A percentile compares a stretch with the other conserved stretches of the same genome.
Conservation (phyloP, 2,329 filamentous ascomycete species). For the Fusarium sp. region DNA sequence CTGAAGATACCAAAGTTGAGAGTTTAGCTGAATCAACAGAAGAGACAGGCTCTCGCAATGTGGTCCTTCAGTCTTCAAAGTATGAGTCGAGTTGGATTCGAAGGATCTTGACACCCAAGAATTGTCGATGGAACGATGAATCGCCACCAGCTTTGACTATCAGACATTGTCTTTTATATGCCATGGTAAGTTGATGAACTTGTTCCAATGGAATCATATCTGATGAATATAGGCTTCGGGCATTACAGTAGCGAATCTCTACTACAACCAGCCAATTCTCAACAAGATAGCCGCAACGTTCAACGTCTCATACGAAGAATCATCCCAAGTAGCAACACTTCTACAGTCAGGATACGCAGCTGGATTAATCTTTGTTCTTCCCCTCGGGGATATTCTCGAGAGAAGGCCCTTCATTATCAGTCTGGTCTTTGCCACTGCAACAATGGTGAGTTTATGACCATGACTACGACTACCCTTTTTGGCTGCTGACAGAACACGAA, state of each 20-base stretch:
- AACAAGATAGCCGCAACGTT: slow-evolving; percentile 80
- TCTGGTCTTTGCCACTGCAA: slow-evolving; percentile 75
- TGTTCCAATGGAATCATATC: accelerated
- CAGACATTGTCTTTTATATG: slow-evolving; percentile 76
- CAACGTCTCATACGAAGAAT: slow-evolving; percentile 73
- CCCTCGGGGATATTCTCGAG: slow-evolving; percentile 76
- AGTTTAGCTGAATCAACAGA: slow-evolving; percentile 23
- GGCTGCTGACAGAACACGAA: neutral
- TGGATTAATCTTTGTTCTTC: slow-evolving; percentile 79
- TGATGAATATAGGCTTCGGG: slow-evolving; percentile 58
- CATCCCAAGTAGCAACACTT: slow-evolving; percentile 76
- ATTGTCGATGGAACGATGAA: slow-evolving; percentile 74
- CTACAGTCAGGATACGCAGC: slow-evolving; percentile 83
- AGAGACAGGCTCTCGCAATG: slow-evolving; percentile 12
- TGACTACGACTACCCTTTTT: neutral
- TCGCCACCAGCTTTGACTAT: slow-evolving; percentile 76
- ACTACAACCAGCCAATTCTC: slow-evolving; percentile 83
- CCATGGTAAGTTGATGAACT: slow-evolving; percentile 60
- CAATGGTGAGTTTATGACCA: slow-evolving; percentile 61
- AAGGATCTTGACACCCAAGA: slow-evolving; percentile 62
- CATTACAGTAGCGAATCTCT: slow-evolving; percentile 82
- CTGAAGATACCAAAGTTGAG: neutral
- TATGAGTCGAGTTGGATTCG: slow-evolving; percentile 41
- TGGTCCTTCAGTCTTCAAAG: slow-evolving; percentile 23
- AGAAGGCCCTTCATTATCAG: slow-evolving; percentile 76